phyloP scores from a whole-genome alignment of 2,329 filamentous ascomycete genomes.

The Aspergillus bombycis region DNA sequence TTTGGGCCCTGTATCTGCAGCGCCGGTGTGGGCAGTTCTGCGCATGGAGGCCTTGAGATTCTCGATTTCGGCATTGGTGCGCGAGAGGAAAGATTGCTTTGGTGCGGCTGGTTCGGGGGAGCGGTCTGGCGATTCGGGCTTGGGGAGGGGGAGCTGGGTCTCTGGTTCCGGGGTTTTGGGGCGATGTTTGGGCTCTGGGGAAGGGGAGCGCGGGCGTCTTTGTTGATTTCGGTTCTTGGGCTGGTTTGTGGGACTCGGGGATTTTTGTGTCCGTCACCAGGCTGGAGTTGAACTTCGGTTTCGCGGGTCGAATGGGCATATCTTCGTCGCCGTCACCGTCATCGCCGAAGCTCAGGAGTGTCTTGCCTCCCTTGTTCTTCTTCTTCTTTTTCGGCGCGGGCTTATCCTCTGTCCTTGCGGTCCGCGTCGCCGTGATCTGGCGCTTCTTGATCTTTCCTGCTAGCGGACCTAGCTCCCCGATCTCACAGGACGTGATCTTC shows the following conservation, averaged over 20 bases:
- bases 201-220: slow-evolving; percentile 38
- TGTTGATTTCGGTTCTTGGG: slow-evolving; percentile 19
- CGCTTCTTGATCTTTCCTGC: slow-evolving; percentile 50
- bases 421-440: slow-evolving; percentile 36
- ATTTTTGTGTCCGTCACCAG: slow-evolving; percentile 42
- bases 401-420: slow-evolving; percentile 31
- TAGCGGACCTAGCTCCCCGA: slow-evolving; percentile 50
- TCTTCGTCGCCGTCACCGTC: slow-evolving; percentile 45
- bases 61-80: slow-evolving; percentile 51
- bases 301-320: slow-evolving; percentile 42
- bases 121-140: slow-evolving; percentile 45
- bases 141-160: slow-evolving; percentile 48
- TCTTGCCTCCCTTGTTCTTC: slow-evolving; percentile 49
- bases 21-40: slow-evolving; percentile 39
- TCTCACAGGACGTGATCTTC: slow-evolving; percentile 62
- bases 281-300: slow-evolving; percentile 53
- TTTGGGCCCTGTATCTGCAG: slow-evolving; percentile 40
- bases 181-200: slow-evolving; percentile 35
- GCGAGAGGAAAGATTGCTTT: slow-evolving; percentile 41
- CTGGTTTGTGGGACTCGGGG: slow-evolving; percentile 13
- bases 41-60: slow-evolving; percentile 53
- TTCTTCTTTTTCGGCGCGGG: slow-evolving; percentile 41
- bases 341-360: slow-evolving; percentile 51
- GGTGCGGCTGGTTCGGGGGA: slow-evolving; percentile 34
- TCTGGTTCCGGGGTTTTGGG: slow-evolving; percentile 45